Evolutionary conservation across 2,329 filamentous ascomycete genomes (phyloP), one percentile per base, ranked within the genome.

Genomic region (Plenodomus tracheiphilus): DNA sequence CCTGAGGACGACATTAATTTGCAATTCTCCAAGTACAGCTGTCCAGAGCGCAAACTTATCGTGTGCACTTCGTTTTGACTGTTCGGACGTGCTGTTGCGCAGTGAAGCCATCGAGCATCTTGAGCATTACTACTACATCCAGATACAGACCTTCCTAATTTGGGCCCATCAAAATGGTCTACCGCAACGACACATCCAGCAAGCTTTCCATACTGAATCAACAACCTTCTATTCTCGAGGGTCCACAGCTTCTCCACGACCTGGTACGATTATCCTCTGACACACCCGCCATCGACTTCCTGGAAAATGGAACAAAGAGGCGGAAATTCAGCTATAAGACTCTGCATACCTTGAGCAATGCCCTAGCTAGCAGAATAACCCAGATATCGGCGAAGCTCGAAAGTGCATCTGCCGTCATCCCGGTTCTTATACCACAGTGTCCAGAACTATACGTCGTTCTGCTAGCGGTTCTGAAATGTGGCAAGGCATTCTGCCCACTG

Each of bases 401-500:
- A 62, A 64, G 66, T 55, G 56, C 58, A 28, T 68, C 68, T 43
- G 15, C 65, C 17, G 75, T 96, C 30, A 79, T 96, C 32, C 91
- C 92, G 0, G 75, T 96, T 2, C 79, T 96, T 17, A 73, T 95
- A 15, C 86, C 87, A 2, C 92, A 96, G 72, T 88, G 83, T 13
- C 84, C 86, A 9, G 80, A 86, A 39, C 79, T 97, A 19, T 96
- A 96, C 70, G 79, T 94, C 47, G 80, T 89, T 1, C 81, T 89
- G 53, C 71, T 96, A 38, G 91, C 87, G 3, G 83, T 93, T 44
- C 77, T 96, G 39, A 91, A 92, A 69, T 85, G 85, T 11, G 92
- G 92, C 6, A 89, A 83, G 30, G 90, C 90, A 0, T 96, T 96
- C 62, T 96, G 91, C 58, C 91, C 92, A 0, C 75, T 97, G 47